Conservation (phyloP, 345 rosid species). For the Passiflora organensis region DNA sequence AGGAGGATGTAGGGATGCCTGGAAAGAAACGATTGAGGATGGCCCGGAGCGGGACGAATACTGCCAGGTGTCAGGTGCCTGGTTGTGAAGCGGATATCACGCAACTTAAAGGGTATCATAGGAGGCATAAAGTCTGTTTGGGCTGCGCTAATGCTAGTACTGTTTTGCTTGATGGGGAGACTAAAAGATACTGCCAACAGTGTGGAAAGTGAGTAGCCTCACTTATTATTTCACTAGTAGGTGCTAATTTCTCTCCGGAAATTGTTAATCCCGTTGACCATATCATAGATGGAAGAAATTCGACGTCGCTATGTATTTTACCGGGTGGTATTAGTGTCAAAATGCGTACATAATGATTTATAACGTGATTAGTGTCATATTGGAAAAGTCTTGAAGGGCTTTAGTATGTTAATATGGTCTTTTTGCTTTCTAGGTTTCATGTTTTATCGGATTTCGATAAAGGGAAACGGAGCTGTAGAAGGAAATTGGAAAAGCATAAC, state of each 20-base stretch:
- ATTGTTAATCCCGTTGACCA: too few relatives aligned
- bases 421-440: slow-evolving; percentile 60
- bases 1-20: too few relatives aligned
- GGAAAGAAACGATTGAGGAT: slow-evolving; percentile 54
- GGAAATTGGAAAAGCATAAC: slow-evolving; percentile 93
- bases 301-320: background rate
- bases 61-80: slow-evolving; percentile 66
- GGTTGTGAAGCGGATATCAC: slow-evolving; percentile 78
- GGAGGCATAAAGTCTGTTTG: slow-evolving; percentile 81
- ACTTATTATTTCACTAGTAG: too few relatives aligned
- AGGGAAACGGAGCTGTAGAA: slow-evolving; percentile 86
- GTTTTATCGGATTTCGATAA: slow-evolving; percentile 80
- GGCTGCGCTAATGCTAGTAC: slow-evolving; percentile 63
- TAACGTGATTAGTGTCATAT: too few relatives aligned
- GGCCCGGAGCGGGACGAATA: slow-evolving; percentile 28
- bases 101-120: slow-evolving; percentile 91
- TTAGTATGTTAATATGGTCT: too few relatives aligned
- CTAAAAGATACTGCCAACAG: slow-evolving; percentile 97
- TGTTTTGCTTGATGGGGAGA: slow-evolving; percentile 60
- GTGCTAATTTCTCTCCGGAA: too few relatives aligned
- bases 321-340: too few relatives aligned
- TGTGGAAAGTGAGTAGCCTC: slow-evolving; percentile 73
- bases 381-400: too few relatives aligned
- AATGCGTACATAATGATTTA: too few relatives aligned
- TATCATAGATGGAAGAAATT: too few relatives aligned